phyloP scores from a whole-genome alignment of 2,329 filamentous ascomycete genomes.

The Plenodomus lindquistii region DNA sequence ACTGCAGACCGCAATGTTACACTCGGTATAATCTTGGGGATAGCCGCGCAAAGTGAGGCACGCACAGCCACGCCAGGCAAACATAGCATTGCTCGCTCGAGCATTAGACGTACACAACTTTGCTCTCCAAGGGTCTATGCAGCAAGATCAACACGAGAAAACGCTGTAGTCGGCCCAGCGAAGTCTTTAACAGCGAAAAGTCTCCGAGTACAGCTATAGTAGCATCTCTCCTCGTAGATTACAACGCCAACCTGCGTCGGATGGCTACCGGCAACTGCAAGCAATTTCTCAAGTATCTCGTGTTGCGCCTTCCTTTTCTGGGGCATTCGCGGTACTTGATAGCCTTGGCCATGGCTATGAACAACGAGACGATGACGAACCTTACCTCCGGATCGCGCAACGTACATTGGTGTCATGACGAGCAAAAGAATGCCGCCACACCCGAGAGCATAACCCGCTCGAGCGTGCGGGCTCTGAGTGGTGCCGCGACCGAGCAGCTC shows the following conservation, averaged over 20 bases:
- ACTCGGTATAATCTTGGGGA: not conserved
- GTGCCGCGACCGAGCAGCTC: not conserved
- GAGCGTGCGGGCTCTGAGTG: not conserved
- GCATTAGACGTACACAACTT: not conserved
- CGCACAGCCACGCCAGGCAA: slow-evolving; percentile 14
- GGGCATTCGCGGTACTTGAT: not conserved
- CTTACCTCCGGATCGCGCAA: not conserved
- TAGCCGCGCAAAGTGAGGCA: slow-evolving; percentile 15
- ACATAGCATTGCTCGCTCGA: slow-evolving; percentile 2
- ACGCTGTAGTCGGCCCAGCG: not conserved
- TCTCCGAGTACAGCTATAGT: not conserved
- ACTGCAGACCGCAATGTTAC: not conserved
- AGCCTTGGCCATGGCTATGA: not conserved
- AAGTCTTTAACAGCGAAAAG: not conserved
- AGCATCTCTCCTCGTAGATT: not conserved
- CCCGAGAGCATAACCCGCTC: not conserved
- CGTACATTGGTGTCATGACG: not conserved
- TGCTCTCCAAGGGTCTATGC: slow-evolving; percentile 1
- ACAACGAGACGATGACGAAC: not conserved
- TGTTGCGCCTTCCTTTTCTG: not conserved
- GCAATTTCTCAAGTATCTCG: not conserved
- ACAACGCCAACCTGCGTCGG: not conserved
- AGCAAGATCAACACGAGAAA: slow-evolving; percentile 10
- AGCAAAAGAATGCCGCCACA: not conserved
- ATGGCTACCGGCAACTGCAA: not conserved